phyloP scores from a whole-genome alignment of 2,329 filamentous ascomycete species.

The Talaromyces sp. region DNA sequence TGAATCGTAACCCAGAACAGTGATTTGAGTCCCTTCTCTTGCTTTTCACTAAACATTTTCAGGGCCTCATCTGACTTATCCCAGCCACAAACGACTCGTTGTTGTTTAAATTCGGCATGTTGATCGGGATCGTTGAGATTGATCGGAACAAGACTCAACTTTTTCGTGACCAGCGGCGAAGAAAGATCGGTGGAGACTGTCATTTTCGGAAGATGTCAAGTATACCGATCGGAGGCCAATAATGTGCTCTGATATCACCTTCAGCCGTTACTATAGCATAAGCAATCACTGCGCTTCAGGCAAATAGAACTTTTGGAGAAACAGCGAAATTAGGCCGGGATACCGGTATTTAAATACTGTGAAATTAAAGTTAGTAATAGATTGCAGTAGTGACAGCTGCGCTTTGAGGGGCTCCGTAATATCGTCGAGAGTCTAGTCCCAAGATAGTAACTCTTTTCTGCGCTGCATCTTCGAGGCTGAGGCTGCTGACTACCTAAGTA shows the following conservation, averaged over 20 bases:
- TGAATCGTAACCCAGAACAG: constrained; percentile 26
- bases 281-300: neutral
- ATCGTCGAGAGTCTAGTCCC: too few species aligned
- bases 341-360: too few species aligned
- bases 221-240: neutral
- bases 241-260: neutral
- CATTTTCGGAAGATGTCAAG: neutral
- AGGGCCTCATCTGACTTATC: constrained; percentile 17
- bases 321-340: too few species aligned
- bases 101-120: constrained; percentile 22
- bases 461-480: too few species aligned
- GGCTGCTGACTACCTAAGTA: too few species aligned
- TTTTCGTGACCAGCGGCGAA: neutral
- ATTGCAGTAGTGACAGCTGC: too few species aligned
- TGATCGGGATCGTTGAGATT: constrained; percentile 18
- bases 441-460: too few species aligned
- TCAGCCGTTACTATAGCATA: neutral
- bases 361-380: too few species aligned
- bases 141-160: constrained; percentile 10
- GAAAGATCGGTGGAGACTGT: neutral
- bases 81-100: constrained; percentile 26
- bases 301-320: too few species aligned
- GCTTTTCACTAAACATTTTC: constrained; percentile 18
- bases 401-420: too few species aligned
- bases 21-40: constrained; percentile 20